Base-by-base conservation (phyloP, 31 red algal species). In the Bonnemaisonia californica region DNA sequence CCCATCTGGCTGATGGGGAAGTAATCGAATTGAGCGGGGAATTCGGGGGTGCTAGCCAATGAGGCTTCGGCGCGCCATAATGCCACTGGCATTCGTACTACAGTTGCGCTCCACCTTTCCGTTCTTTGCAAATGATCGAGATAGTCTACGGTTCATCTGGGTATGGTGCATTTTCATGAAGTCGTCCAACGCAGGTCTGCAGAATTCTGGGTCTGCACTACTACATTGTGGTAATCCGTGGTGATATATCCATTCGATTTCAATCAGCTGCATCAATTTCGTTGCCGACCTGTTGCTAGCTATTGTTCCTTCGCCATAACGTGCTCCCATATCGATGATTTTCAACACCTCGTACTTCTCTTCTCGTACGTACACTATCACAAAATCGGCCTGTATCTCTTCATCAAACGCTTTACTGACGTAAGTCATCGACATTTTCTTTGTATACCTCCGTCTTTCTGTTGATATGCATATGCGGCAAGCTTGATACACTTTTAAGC, bases 71-170 rank as follows among this genome's bases (percentile, higher is more conserved):
- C n/a, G n/a, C n/a, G n/a, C n/a, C n/a, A n/a, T n/a, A n/a, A n/a
- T n/a, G n/a, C n/a, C n/a, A n/a, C n/a, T n/a, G n/a, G n/a, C n/a
- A n/a, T n/a, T n/a, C n/a, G n/a, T n/a, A n/a, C n/a, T n/a, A n/a
- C n/a, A n/a, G n/a, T 62, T 79, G 30, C 56, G 41, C 34, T 60
- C 75, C 24, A 62, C 29, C 48, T 62, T 62, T 0, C 54, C 75
- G 41, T 79, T 79, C 45, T 79, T 79, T 62, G 41, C 30, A 27
- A 57, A 62, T n/a, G 13, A 79, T 79, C 75, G 26, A 3, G 75
- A 21, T 0, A 57, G 75, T 27, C 29, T 30, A 8, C 23, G 55
- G 4, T 62, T n/a, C 54, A 79, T 27, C 13, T 42, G 8, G 21
- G 62, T 62, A 8, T 1, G 3, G 26, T 79, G 75, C 4, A 27